These are phyloP conservation scores for Nakazawaea holstii DNA, from an alignment of 805 yeast genomes.

Conservation along the genomic window DNA sequence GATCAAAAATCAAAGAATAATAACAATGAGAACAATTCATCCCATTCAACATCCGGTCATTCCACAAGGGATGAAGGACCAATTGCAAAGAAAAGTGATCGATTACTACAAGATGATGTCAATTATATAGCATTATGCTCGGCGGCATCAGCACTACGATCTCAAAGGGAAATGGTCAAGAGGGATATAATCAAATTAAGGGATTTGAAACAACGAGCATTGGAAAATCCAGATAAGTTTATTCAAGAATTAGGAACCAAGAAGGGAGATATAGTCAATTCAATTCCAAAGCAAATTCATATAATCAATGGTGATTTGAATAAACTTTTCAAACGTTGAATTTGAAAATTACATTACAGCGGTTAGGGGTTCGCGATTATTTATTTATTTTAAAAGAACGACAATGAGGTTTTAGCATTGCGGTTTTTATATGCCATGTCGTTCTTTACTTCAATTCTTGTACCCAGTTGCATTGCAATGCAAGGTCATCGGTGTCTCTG, in stretches of 20 bases:
- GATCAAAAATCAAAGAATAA: not conserved
- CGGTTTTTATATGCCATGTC: not conserved
- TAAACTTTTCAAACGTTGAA: constrained; percentile 4
- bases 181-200: constrained; percentile 12
- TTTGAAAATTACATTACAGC: too few species aligned
- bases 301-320: constrained; percentile 9
- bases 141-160: constrained; percentile 11
- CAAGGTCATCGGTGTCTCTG: too few species aligned
- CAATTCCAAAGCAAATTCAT: constrained; percentile 12
- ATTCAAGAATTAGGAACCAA: constrained; percentile 5
- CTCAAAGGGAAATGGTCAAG: constrained; percentile 10
- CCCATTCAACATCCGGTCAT: not conserved
- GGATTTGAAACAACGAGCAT: constrained; percentile 5
- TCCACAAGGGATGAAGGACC: not conserved
- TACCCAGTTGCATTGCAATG: too few species aligned
- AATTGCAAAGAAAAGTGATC: not conserved
- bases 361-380: too few species aligned
- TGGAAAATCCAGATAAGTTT: constrained; percentile 11
- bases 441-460: not conserved
- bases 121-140: constrained; percentile 15
- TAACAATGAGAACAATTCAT: not conserved
- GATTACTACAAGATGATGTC: constrained; percentile 12
- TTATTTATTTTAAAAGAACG: too few species aligned
- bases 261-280: constrained; percentile 6
- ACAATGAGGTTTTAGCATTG: too few species aligned